phyloP scores from a whole-genome alignment of 2,329 filamentous ascomycete genomes.

The Uncinocarpus reesii region DNA sequence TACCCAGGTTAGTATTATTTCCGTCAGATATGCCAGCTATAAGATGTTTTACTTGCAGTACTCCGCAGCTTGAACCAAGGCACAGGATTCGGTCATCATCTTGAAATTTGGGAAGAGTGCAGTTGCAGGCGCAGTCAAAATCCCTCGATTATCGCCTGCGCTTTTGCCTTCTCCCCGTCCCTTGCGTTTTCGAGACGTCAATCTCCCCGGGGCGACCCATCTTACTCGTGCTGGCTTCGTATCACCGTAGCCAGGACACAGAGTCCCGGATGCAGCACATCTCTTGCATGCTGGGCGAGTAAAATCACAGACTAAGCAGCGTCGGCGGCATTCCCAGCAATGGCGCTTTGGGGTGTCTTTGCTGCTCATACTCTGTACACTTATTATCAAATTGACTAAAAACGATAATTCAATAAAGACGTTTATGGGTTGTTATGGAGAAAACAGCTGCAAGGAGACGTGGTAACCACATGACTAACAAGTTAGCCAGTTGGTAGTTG shows the following conservation, averaged over 20 bases:
- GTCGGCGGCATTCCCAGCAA: slow-evolving; percentile 39
- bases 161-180: background rate
- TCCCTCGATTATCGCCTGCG: background rate
- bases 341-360: slow-evolving; percentile 20
- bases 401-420: slow-evolving; percentile 18
- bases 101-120: slow-evolving; percentile 4
- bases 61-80: slow-evolving; percentile 22
- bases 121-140: background rate
- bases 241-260: slow-evolving; percentile 35
- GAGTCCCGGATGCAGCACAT: slow-evolving; percentile 27
- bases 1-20: slow-evolving; percentile 14
- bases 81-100: slow-evolving; percentile 18
- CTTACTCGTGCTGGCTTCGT: slow-evolving; percentile 27
- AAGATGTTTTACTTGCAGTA: slow-evolving; percentile 24
- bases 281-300: slow-evolving; percentile 30
- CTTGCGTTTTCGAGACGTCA: slow-evolving; percentile 24
- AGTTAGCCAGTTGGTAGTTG: too few relatives aligned
- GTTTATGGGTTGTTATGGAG: too few relatives aligned
- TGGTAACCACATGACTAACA: too few relatives aligned
- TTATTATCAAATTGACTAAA: too few relatives aligned
- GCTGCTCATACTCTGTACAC: too few relatives aligned
- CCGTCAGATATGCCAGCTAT: background rate
- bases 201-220: slow-evolving; percentile 34
- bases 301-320: slow-evolving; percentile 34
- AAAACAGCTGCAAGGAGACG: too few relatives aligned